These are phyloP conservation scores for Vachellia collinsii DNA, from an alignment of 306 rosid species.

Conservation along the genomic window DNA sequence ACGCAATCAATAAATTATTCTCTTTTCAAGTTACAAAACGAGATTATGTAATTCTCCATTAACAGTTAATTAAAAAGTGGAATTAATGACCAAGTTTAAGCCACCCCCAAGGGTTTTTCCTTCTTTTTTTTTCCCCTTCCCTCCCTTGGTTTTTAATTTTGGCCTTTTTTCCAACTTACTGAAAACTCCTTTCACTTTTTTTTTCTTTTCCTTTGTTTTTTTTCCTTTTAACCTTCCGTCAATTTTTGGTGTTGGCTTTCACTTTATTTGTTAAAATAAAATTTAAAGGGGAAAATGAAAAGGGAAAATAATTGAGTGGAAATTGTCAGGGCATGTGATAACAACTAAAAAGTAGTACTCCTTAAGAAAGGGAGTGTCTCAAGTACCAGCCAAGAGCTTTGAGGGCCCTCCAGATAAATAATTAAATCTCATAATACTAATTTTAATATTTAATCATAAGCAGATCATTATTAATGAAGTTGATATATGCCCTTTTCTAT, in stretches of 20 bases:
- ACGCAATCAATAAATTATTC: neutral
- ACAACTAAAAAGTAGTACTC: slow-evolving; percentile 38
- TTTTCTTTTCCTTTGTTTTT: neutral
- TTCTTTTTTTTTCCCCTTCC: no score
- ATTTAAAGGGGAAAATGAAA: neutral
- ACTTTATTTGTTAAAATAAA: slow-evolving; percentile 17
- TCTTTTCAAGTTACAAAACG: neutral
- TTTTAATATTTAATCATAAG: slow-evolving; percentile 47
- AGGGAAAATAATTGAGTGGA: slow-evolving; percentile 15
- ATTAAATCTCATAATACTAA: slow-evolving; percentile 6
- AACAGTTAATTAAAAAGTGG: neutral
- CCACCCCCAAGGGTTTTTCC: neutral
- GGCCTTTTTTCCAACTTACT: neutral
- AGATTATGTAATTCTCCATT: neutral
- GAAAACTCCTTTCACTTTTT: neutral
- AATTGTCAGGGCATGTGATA: slow-evolving; percentile 47
- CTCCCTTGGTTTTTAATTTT: slow-evolving; percentile 20
- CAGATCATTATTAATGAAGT: slow-evolving; percentile 42
- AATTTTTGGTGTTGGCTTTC: neutral
- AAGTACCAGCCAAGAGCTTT: slow-evolving; percentile 9
- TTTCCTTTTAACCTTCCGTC: slow-evolving; percentile 7
- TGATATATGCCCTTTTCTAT: slow-evolving; percentile 21
- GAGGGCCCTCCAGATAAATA: slow-evolving; percentile 20
- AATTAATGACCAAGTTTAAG: neutral
- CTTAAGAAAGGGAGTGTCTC: slow-evolving; percentile 17